Base-by-base conservation (phyloP, 805 yeast species). In the Yamadazyma philogaea region DNA sequence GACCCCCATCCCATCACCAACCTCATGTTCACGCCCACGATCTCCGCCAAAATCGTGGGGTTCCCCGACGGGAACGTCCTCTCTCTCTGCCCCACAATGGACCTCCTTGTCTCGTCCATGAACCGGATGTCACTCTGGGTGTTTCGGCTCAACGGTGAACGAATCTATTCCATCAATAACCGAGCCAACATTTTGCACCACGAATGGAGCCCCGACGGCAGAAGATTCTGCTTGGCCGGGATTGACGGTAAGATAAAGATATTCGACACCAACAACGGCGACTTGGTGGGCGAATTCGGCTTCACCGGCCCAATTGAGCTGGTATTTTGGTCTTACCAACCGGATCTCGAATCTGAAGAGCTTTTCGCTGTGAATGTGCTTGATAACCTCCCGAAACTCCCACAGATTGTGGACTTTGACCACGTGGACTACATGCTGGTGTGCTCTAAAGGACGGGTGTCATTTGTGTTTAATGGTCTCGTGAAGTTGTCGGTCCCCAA, bases 51-150 rank as follows among this genome's bases (percentile, higher is more conserved):
- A 38, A 53, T 58, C 37, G 41, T 58, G 10, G 60, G 64, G 24
- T 47, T 56, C 37, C 52, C 63, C 11, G 74, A 69, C 45, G 72
- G 72, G 0, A 63, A 60, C 40, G 55, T 65, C 45, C 47, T 69
- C 37, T 61, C 65, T 31, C 71, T 75, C 70, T 77, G 81, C 52
- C 82, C 83, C 1, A 62, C 72, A 7, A 72, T 78, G 69, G 76
- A 76, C 47, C 64, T 78, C 24, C 48, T 82, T 26, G 74, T 79
- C 6, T 55, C 80, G 2, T 65, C 79, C 7, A 76, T 59, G 84
- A 82, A 43, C 53, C 63, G 52, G 45, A 66, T 43, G 57, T 80
- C 75, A 3, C 52, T 70, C 4, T 68, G 78, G 65, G 70, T 81
- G 7, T 77, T 74, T 48, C 70, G 87, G 37, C 57, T 72, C 32